A percentile compares a stretch with the other conserved stretches of the same genome.
Evolutionary conservation across 2,329 filamentous ascomycete genomes (phyloP).

Genomic region (Dactylonectria macrodidyma): DNA sequence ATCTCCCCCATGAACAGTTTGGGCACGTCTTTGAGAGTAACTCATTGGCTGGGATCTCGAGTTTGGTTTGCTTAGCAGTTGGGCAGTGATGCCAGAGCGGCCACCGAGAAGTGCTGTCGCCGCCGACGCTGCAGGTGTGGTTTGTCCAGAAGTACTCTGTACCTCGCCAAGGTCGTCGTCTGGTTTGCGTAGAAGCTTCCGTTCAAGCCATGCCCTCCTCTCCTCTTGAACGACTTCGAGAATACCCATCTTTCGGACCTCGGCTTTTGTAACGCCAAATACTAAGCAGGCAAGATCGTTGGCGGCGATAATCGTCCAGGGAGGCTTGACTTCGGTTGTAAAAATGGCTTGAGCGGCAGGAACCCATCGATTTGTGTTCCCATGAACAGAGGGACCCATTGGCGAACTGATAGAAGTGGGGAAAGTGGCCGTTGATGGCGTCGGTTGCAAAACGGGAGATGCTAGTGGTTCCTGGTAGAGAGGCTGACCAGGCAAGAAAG

Average conservation of each 20-base stretch:
- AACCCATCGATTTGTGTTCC: slow-evolving; percentile 90
- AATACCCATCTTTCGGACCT: slow-evolving; percentile 95
- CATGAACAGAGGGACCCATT: slow-evolving; percentile 77
- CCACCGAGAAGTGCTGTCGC: slow-evolving; percentile 76
- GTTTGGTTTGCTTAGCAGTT: slow-evolving; percentile 86
- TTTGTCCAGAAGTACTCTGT: slow-evolving; percentile 52
- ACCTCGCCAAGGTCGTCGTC: slow-evolving; percentile 52
- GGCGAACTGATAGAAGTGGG: slow-evolving; percentile 64
- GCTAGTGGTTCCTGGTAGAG: slow-evolving; percentile 54
- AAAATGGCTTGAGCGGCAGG: slow-evolving; percentile 97
- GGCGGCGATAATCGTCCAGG: slow-evolving; percentile 96
- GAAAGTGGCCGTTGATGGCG: slow-evolving; percentile 58
- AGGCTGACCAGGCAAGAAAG: slow-evolving; percentile 71
- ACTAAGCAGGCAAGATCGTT: slow-evolving; percentile 97
- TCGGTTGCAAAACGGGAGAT: slow-evolving; percentile 62
- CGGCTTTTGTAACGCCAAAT: slow-evolving; percentile 98
- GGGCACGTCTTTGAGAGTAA: slow-evolving; percentile 70
- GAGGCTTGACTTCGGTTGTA: slow-evolving; percentile 90
- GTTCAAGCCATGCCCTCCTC: slow-evolving; percentile 88
- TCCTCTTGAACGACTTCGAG: slow-evolving; percentile 95
- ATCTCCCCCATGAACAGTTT: slow-evolving; percentile 74
- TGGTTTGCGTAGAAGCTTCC: slow-evolving; percentile 77
- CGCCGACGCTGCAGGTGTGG: slow-evolving; percentile 57
- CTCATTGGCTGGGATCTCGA: slow-evolving; percentile 70
- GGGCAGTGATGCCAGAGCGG: slow-evolving; percentile 84